Percentiles rank a stretch among this genome's conserved stretches.
Evolutionary conservation across 331 rosid species (phyloP).

Genomic region (Quercus lobata): DNA sequence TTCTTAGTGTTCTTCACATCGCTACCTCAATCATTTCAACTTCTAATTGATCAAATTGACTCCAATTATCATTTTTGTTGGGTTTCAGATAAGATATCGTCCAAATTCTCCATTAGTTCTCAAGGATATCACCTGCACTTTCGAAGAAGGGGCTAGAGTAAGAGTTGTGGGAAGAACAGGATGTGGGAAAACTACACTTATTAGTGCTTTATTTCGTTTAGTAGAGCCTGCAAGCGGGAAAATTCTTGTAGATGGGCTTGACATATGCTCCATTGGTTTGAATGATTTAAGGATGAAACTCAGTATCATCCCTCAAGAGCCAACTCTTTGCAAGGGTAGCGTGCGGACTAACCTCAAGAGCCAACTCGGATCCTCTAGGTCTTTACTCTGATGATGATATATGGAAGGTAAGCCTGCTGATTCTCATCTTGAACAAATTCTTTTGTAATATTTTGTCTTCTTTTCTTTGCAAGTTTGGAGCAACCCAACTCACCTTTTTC

Average conservation of each 20-base stretch:
- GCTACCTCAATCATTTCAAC: no score
- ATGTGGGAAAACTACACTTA: slow-evolving; percentile 77
- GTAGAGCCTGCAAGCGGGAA: slow-evolving; percentile 70
- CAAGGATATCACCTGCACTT: slow-evolving; percentile 54
- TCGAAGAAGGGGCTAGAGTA: slow-evolving; percentile 62
- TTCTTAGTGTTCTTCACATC: background rate
- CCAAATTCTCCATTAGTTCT: no score
- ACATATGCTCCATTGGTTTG: slow-evolving; percentile 65
- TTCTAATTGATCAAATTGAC: no score
- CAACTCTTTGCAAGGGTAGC: slow-evolving; percentile 76
- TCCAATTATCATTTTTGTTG: background rate
- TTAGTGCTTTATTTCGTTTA: slow-evolving; percentile 76
- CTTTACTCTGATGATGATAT: slow-evolving; percentile 69
- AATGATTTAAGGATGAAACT: slow-evolving; percentile 73
- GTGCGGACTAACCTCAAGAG: slow-evolving; percentile 48
- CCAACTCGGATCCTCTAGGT: slow-evolving; percentile 65
- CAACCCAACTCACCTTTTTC: background rate
- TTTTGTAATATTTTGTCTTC: no score
- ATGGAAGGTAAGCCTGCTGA: slow-evolving; percentile 47
- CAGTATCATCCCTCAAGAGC: slow-evolving; percentile 74
- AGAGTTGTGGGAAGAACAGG: slow-evolving; percentile 96
- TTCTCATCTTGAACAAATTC: background rate
- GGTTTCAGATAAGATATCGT: slow-evolving; percentile 36
- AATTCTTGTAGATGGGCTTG: slow-evolving; percentile 57
- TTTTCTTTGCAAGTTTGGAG: no score